phyloP scores from a whole-genome alignment of 1,284 basidiomycete genomes.

The Omphalotus olearius region DNA sequence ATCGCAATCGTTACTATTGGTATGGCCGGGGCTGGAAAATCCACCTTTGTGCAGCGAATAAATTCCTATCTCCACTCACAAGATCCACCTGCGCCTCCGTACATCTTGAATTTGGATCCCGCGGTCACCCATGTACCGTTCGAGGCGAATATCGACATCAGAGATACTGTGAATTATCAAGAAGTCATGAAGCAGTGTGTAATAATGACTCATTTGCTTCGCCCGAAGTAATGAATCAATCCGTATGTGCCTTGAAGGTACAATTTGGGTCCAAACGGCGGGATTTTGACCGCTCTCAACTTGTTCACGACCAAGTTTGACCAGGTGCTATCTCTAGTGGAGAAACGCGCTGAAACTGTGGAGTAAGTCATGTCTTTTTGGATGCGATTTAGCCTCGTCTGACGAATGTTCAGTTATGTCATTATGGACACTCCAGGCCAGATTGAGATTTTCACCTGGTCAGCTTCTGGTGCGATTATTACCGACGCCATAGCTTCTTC shows the following conservation, averaged over 20 bases:
- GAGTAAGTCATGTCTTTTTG: conserved; percentile 60
- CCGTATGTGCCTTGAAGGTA: conserved; percentile 56
- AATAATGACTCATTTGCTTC: conserved; percentile 16
- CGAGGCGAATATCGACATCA: conserved; percentile 95
- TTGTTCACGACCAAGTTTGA: conserved; percentile 99
- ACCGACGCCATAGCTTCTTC: conserved; percentile 96
- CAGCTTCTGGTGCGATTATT: conserved; percentile 96
- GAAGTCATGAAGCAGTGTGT: conserved; percentile 99
- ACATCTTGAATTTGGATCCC: conserved; percentile 97
- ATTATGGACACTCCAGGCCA: conserved; percentile 98
- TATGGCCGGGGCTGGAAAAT: conserved; percentile 95
- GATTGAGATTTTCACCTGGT: conserved; percentile 99
- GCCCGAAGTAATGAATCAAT: conserved; percentile 18
- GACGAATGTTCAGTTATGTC: conserved; percentile 62
- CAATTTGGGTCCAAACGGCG: conserved; percentile 97
- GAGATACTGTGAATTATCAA: conserved; percentile 96
- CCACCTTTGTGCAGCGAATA: conserved; percentile 92
- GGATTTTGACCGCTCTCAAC: conserved; percentile 95
- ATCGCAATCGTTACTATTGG: conserved; percentile 86
- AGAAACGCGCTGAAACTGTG: conserved; percentile 84
- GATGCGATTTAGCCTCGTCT: not conserved
- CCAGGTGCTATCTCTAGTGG: conserved; percentile 90
- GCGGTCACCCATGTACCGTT: conserved; percentile 91
- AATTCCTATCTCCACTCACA: conserved; percentile 80
- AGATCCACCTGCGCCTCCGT: conserved; percentile 65